Base-by-base conservation (phyloP, 192 early-diverging fungal genomes). In the Backusella tarrabulga region DNA sequence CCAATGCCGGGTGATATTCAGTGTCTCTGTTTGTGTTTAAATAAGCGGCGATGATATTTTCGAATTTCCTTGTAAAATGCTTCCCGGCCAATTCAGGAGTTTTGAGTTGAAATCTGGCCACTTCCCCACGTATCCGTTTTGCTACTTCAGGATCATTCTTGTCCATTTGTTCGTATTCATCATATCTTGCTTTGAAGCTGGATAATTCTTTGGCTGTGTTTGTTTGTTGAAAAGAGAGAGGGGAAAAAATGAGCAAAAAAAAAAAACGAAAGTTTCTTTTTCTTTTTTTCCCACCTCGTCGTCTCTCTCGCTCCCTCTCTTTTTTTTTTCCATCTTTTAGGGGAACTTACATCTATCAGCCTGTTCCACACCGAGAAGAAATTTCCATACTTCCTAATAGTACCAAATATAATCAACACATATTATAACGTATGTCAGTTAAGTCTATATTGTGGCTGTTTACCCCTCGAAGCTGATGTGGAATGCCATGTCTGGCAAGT, bases 31-130 rank as follows among this genome's bases (percentile, higher is more conserved):
- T 90, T 79, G 91, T 86, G 85, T 92, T 93, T 80, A 97, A 85
- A 81, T 95, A 96, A 21, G 94, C 91, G 36, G 89, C 91, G 68
- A 97, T 91, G n/a, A 97, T 92, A 44, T 93, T 90, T 78, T 97
- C 95, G 81, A 93, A 90, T n/a, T 88, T 87, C 46, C 86, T 85
- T 44, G 75, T 67, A 60, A 66, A 60, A 38, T 34, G 74, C 26
- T 77, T 71, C 8, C 76, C 68, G 29, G 67, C 68, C n/a, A 87
- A 69, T 34, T 77, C 73, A 23, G 71, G 77, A n/a, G 82, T 77
- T 75, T 83, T 83, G 71, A 84, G 85, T 68, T 88, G 81, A 77
- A 92, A 95, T 68, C 93, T 87, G 66, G 81, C 86, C 21, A 91
- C 89, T 76, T 96, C 94, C 68, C 94, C 93, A 7, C 94, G 91